phyloP scores from a whole-genome alignment of 2,329 filamentous ascomycete genomes.

The Gnomoniopsis sp. region DNA sequence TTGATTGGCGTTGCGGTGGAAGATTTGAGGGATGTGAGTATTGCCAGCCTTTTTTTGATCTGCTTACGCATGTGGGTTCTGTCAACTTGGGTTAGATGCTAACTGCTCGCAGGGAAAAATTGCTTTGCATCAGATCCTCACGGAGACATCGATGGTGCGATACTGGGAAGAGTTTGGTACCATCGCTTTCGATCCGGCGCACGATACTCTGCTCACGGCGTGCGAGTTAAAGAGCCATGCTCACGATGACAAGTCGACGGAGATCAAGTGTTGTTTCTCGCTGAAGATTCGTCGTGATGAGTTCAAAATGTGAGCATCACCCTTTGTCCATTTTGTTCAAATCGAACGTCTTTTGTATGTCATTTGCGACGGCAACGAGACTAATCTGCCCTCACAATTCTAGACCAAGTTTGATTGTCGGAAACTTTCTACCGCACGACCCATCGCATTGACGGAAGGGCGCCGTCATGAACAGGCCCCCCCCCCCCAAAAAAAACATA shows the following conservation, averaged over 20 bases:
- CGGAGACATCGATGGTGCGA: slow-evolving; percentile 88
- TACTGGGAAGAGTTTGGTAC: slow-evolving; percentile 99
- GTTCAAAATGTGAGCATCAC: slow-evolving; percentile 79
- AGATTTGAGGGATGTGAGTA: slow-evolving; percentile 79
- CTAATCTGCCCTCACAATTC: slow-evolving; percentile 28
- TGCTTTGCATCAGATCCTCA: slow-evolving; percentile 91
- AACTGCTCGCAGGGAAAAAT: slow-evolving; percentile 72
- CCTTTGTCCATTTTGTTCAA: not conserved
- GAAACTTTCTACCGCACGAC: slow-evolving; percentile 91
- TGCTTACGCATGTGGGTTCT: not conserved
- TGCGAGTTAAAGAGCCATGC: slow-evolving; percentile 84
- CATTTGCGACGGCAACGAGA: no score
- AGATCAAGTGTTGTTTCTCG: slow-evolving; percentile 92
- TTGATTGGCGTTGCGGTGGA: slow-evolving; percentile 92
- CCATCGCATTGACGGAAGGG: slow-evolving; percentile 41
- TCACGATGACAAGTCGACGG: slow-evolving; percentile 57
- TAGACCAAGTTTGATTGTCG: slow-evolving; percentile 90
- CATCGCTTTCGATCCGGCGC: slow-evolving; percentile 90
- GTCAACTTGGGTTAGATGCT: slow-evolving; percentile 9
- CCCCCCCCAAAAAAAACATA: no score
- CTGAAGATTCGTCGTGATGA: slow-evolving; percentile 94
- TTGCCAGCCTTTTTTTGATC: not conserved
- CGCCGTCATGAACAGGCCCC: no score
- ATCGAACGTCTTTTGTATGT: no score
- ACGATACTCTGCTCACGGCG: slow-evolving; percentile 92